A percentile compares a stretch with the other conserved stretches of the same genome.
phyloP scores from a whole-genome alignment of 1,284 basidiomycete species.

The Tetrapyrgos nigripes region DNA sequence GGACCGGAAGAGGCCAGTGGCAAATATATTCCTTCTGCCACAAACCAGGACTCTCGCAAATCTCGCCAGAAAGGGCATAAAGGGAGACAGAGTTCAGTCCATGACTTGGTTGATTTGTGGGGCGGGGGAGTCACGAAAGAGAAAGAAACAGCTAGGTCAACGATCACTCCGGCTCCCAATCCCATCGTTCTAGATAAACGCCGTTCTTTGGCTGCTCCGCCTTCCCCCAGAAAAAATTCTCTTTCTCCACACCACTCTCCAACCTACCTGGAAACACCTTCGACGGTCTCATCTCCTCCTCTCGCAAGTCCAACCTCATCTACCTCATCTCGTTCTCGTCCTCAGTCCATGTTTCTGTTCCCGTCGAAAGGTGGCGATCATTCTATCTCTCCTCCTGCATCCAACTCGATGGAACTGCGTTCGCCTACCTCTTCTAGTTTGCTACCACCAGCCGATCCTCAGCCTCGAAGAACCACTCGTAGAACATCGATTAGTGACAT shows the following conservation, averaged over 20 bases:
- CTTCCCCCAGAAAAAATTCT: constrained; percentile 8
- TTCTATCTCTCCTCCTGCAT: constrained; percentile 38
- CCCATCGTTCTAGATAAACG: constrained; percentile 10
- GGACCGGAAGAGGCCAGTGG: constrained; percentile 64
- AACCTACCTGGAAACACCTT: neutral
- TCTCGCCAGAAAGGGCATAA: constrained; percentile 43
- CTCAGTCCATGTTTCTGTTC: constrained; percentile 78
- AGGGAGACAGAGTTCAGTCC: constrained; percentile 76
- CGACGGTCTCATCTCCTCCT: constrained; percentile 27
- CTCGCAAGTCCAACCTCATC: constrained; percentile 34
- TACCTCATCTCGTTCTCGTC: constrained; percentile 54
- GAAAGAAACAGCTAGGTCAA: constrained; percentile 12
- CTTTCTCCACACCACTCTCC: constrained; percentile 14
- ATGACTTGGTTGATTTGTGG: constrained; percentile 79
- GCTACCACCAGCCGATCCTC: constrained; percentile 48
- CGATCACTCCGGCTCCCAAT: constrained; percentile 16
- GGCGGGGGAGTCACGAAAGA: constrained; percentile 52
- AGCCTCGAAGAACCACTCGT: constrained; percentile 46
- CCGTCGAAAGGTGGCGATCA: constrained; percentile 56
- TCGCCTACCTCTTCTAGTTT: constrained; percentile 42
- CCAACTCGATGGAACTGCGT: constrained; percentile 47
- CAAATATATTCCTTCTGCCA: constrained; percentile 35
- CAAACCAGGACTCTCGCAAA: constrained; percentile 21
- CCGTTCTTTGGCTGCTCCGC: constrained; percentile 12
- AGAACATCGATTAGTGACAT: constrained; percentile 83